Evolutionary conservation across 2,329 filamentous ascomycete species (phyloP).

Genomic region (Ascocoryne sarcoides): DNA sequence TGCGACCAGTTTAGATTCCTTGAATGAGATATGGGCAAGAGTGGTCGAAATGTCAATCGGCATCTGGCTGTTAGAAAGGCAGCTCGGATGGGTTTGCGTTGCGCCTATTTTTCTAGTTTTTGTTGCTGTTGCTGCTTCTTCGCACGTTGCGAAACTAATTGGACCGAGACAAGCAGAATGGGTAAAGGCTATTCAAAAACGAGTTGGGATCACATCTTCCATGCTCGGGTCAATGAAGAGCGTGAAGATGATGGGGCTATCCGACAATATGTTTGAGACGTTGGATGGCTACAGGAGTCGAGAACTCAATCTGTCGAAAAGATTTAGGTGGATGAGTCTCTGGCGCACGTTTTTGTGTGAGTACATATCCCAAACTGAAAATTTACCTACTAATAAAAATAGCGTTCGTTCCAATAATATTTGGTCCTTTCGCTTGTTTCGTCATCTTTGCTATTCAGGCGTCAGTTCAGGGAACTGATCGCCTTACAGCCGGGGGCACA

Average conservation of each 20-base stretch:
- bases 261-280: constrained; percentile 25
- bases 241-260: constrained; percentile 37
- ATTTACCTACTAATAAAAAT: constrained; percentile 33
- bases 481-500: constrained; percentile 6
- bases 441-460: constrained; percentile 13
- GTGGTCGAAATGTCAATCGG: constrained; percentile 32
- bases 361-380: constrained; percentile 38
- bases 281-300: constrained; percentile 24
- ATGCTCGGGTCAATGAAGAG: constrained; percentile 36
- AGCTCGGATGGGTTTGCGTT: constrained; percentile 27
- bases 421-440: constrained; percentile 10
- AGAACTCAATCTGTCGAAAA: constrained; percentile 12
- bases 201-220: constrained; percentile 33
- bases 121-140: constrained; percentile 7
- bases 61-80: constrained; percentile 30
- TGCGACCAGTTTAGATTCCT: constrained; percentile 16
- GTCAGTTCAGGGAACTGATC: constrained; percentile 3
- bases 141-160: constrained; percentile 7
- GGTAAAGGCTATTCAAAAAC: constrained; percentile 33
- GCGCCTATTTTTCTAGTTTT: constrained; percentile 12
- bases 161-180: constrained; percentile 27
- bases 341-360: constrained; percentile 13
- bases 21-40: constrained; percentile 34
- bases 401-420: constrained; percentile 10
- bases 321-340: constrained; percentile 11